phyloP scores from a whole-genome alignment of 1,139 yeast species.

The Candida smagusa region DNA sequence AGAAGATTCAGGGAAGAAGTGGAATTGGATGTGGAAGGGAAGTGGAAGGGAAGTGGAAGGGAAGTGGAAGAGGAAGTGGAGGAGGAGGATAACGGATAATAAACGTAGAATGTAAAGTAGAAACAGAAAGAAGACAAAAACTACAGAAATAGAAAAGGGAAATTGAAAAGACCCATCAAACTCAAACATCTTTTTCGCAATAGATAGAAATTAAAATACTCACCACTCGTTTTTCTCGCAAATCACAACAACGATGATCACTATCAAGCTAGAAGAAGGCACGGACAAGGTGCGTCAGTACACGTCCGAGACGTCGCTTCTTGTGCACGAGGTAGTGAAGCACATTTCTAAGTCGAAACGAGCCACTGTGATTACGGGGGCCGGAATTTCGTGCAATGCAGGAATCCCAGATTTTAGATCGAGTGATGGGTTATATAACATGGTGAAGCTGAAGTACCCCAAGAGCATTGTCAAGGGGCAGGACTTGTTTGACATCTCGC shows the following conservation, averaged over 20 bases:
- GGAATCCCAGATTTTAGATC: slow-evolving; percentile 96
- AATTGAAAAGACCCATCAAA: no score
- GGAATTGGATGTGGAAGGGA: no score
- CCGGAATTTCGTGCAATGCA: slow-evolving; percentile 94
- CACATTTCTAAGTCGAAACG: slow-evolving; percentile 46
- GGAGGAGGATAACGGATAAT: no score
- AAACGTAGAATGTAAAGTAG: no score
- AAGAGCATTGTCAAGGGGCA: slow-evolving; percentile 70
- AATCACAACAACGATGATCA: slow-evolving; percentile 2
- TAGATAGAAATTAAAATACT: not conserved
- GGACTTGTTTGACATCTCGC: slow-evolving; percentile 81
- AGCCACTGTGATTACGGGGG: slow-evolving; percentile 75
- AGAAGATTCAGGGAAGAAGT: no score
- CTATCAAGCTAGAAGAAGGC: slow-evolving; percentile 3
- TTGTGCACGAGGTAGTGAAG: slow-evolving; percentile 38
- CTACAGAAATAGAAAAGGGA: no score
- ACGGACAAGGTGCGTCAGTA: not conserved
- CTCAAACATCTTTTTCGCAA: no score
- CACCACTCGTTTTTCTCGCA: not conserved
- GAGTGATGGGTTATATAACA: slow-evolving; percentile 73
- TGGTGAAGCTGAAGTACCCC: slow-evolving; percentile 65
- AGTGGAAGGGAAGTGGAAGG: no score
- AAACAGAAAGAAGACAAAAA: no score
- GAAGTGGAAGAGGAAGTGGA: no score
- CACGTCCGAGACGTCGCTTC: slow-evolving; percentile 28